These are phyloP conservation scores for Ascochyta rabiei DNA, from an alignment of 2,329 filamentous ascomycete species.

Conservation along the genomic window DNA sequence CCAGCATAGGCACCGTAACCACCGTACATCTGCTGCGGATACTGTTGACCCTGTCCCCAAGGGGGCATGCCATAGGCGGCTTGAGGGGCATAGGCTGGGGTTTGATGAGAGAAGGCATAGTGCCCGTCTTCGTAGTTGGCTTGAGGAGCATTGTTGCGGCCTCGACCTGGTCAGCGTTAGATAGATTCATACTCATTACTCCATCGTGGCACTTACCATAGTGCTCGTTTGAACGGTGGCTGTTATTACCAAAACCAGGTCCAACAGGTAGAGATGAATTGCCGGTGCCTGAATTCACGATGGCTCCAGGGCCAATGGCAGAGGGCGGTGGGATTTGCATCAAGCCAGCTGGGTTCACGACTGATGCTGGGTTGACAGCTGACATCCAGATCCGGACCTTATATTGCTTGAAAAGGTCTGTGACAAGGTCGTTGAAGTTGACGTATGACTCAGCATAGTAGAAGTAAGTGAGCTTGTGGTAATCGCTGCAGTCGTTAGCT, in stretches of 20 bases:
- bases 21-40: conserved; percentile 29
- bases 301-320: conserved; percentile 47
- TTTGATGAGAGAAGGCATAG: conserved; percentile 42
- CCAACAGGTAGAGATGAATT: conserved; percentile 37
- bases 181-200: neutral
- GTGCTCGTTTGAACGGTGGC: conserved; percentile 32
- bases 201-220: conserved; percentile 29
- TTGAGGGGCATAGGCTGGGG: conserved; percentile 34
- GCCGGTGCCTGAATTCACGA: conserved; percentile 30
- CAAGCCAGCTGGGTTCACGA: conserved; percentile 54
- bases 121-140: conserved; percentile 34
- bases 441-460: conserved; percentile 98
- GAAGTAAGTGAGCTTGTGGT: conserved; percentile 98
- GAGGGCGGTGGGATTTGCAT: conserved; percentile 45
- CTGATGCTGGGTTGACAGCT: conserved; percentile 95
- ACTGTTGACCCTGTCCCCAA: conserved; percentile 32
- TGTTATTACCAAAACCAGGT: conserved; percentile 41
- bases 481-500: conserved; percentile 70
- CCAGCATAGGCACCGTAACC: conserved; percentile 27
- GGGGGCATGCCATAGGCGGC: conserved; percentile 33
- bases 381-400: conserved; percentile 99
- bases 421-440: conserved; percentile 98
- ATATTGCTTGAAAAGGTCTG: conserved; percentile 98
- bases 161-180: conserved; percentile 27
- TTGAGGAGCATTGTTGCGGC: conserved; percentile 25